Evolutionary conservation across 768 basidiomycete genomes (phyloP).

Genomic region (Erythrobasidium yunnanense): DNA sequence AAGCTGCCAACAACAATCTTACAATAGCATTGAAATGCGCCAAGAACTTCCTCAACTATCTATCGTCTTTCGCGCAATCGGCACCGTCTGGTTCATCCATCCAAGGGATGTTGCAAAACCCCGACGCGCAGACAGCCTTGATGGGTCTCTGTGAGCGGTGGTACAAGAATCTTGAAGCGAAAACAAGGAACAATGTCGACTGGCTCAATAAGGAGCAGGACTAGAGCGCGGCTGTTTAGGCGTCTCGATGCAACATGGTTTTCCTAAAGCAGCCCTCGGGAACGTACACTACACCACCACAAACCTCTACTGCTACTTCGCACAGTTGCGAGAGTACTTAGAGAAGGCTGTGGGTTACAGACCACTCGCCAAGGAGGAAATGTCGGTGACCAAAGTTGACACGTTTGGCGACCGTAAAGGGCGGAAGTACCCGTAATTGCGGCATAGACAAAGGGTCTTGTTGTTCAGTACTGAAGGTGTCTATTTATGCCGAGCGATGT

Average conservation of each 20-base stretch:
- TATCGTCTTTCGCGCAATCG: constrained; percentile 28
- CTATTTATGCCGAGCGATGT: no score
- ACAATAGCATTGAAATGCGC: constrained; percentile 17
- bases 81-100: constrained; percentile 13
- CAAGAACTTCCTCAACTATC: constrained; percentile 30
- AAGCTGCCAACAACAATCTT: background rate
- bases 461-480: no score
- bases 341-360: background rate
- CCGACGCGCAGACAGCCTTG: constrained; percentile 11
- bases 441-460: no score
- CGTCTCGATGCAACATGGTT: no score
- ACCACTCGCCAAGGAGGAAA: no score
- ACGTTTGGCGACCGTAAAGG: no score
- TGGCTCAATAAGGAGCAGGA: constrained; percentile 23
- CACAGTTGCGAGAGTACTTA: background rate
- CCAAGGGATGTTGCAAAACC: constrained; percentile 9
- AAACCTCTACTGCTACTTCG: background rate
- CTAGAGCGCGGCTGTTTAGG: no score
- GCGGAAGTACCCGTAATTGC: no score
- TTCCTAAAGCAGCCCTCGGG: no score
- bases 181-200: constrained; percentile 18
- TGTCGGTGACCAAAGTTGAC: no score
- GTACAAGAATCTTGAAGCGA: constrained; percentile 19
- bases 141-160: constrained; percentile 19
- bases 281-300: no score